Conservation (phyloP, 805 yeast genomes). For the Schwanniomyces vanrijiae region DNA sequence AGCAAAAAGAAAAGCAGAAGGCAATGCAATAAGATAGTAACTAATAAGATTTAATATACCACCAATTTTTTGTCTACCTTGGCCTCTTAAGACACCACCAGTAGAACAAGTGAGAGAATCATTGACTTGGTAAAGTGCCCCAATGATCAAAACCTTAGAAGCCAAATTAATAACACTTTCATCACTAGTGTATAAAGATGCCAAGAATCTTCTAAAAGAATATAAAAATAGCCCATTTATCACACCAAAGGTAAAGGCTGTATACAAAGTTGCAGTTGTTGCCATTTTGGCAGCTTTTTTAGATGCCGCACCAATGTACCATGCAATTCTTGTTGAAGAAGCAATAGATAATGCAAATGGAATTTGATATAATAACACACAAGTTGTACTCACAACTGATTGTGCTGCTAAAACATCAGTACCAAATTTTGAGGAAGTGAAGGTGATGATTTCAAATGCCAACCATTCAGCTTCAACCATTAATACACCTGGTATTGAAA, state of each 20-base stretch:
- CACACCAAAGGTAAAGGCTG: conserved; percentile 33
- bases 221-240: conserved; percentile 40
- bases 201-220: conserved; percentile 34
- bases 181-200: conserved; percentile 44
- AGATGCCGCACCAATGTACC: conserved; percentile 68
- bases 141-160: conserved; percentile 42
- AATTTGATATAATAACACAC: conserved; percentile 66
- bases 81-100: conserved; percentile 59
- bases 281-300: conserved; percentile 38
- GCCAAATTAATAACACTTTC: conserved; percentile 35
- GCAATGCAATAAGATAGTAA: conserved; percentile 51
- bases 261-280: conserved; percentile 32
- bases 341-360: conserved; percentile 79
- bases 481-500: conserved; percentile 71
- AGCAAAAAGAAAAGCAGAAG: conserved; percentile 46
- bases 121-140: conserved; percentile 51
- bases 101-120: conserved; percentile 50
- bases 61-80: conserved; percentile 58
- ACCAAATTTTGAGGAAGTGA: conserved; percentile 68
- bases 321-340: conserved; percentile 74
- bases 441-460: conserved; percentile 73
- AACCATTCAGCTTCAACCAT: conserved; percentile 81
- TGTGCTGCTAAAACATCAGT: conserved; percentile 70
- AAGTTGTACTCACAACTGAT: conserved; percentile 67
- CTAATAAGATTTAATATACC: conserved; percentile 49